Evolutionary conservation across 225 moss, liverwort and hornwort genomes (phyloP).

Genomic region (Polytrichum formosum): DNA sequence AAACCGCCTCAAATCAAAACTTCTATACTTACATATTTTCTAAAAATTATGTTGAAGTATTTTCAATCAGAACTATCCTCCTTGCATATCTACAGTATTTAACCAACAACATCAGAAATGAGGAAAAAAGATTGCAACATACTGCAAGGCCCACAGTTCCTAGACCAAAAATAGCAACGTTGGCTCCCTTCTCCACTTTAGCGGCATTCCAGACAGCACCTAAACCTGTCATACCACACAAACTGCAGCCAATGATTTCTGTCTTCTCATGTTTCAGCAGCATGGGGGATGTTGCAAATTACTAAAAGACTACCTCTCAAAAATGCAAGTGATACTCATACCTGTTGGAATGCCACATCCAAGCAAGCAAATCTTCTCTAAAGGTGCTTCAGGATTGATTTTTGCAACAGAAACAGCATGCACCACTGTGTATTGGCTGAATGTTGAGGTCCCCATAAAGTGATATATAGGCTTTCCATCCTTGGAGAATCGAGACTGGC

Average conservation of each 20-base stretch:
- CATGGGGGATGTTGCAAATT: not conserved
- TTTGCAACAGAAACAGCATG: conserved; percentile 68
- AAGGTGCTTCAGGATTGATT: conserved; percentile 51
- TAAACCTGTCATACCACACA: conserved; percentile 37
- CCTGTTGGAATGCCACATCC: conserved; percentile 74
- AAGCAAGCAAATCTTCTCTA: conserved; percentile 61
- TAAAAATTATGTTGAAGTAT: no score
- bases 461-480: conserved; percentile 62
- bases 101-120: not conserved
- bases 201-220: conserved; percentile 71
- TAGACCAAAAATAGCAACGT: conserved; percentile 59
- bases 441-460: conserved; percentile 70
- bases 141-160: conserved; percentile 70
- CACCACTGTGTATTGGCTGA: conserved; percentile 64
- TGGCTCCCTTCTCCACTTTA: conserved; percentile 62
- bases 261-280: conserved; percentile 1
- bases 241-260: conserved; percentile 6
- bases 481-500: conserved; percentile 53
- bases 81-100: not conserved
- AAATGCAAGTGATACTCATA: conserved; percentile 8
- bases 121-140: conserved; percentile 9
- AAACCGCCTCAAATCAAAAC: no score
- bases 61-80: no score
- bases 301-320: no score
- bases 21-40: no score